These are phyloP conservation scores for Toxicodendron radicans DNA, from an alignment of 345 rosid genomes.

Conservation along the genomic window DNA sequence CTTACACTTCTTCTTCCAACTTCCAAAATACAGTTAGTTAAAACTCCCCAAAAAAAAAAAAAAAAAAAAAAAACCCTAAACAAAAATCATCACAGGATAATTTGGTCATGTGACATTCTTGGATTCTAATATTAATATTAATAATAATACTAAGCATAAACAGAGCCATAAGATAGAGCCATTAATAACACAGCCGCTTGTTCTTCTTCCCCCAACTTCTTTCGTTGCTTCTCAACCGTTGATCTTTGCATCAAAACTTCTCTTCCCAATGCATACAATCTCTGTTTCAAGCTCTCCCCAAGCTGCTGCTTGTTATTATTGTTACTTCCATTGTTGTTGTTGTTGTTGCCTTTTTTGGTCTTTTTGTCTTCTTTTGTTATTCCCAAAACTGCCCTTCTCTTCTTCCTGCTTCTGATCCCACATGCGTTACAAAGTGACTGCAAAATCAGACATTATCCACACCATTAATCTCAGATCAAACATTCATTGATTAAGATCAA, in stretches of 20 bases:
- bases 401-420: conserved; percentile 95
- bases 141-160: conserved; percentile 44
- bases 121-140: not conserved
- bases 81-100: conserved; percentile 22
- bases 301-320: conserved; percentile 24
- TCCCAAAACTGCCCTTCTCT: conserved; percentile 56
- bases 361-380: conserved; percentile 54
- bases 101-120: not conserved
- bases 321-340: too few relatives aligned
- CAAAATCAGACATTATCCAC: conserved; percentile 15
- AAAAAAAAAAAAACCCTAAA: conserved; percentile 8
- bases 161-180: conserved; percentile 85
- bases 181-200: conserved; percentile 89
- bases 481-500: not conserved
- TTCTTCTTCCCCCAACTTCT: conserved; percentile 80
- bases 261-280: conserved; percentile 58
- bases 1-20: conserved; percentile 22
- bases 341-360: conserved; percentile 32
- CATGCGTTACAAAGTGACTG: conserved; percentile 97
- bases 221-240: conserved; percentile 49
- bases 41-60: not conserved
- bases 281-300: conserved; percentile 64
- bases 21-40: conserved; percentile 26
- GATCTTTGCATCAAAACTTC: conserved; percentile 66
- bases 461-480: conserved; percentile 5